Conservation (phyloP, 345 rosid genomes). For the Rhodamnia rubescens region DNA sequence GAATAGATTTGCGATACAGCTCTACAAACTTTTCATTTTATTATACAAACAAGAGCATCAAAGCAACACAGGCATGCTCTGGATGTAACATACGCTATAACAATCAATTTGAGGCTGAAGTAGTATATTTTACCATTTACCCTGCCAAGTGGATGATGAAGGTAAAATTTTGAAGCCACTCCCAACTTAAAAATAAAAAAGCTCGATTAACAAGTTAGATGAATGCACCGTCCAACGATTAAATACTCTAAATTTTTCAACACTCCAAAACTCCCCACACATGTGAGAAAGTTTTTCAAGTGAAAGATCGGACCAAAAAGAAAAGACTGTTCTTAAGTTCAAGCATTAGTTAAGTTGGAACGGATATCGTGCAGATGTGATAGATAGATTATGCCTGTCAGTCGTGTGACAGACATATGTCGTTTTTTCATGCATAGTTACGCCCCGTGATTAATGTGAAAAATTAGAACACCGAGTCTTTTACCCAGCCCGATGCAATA, state of each 20-base stretch:
- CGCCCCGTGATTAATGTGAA: background rate
- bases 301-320: too few species aligned
- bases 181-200: background rate
- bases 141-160: background rate
- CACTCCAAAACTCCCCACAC: background rate
- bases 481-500: background rate
- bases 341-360: background rate
- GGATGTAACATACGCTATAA: too few species aligned
- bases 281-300: background rate
- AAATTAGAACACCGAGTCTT: background rate
- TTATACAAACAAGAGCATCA: too few species aligned
- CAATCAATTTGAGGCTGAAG: background rate
- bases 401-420: too few species aligned
- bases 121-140: background rate
- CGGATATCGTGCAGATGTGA: background rate
- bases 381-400: background rate
- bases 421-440: accelerated
- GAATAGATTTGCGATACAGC: too few species aligned
- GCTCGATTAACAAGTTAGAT: background rate
- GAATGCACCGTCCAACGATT: background rate
- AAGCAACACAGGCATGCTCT: too few species aligned
- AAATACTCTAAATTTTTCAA: too few species aligned
- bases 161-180: background rate
- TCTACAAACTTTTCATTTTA: too few species aligned
- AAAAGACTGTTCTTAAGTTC: background rate